phyloP scores from a whole-genome alignment of 495 filamentous ascomycete species.

The Immersiella caudata region DNA sequence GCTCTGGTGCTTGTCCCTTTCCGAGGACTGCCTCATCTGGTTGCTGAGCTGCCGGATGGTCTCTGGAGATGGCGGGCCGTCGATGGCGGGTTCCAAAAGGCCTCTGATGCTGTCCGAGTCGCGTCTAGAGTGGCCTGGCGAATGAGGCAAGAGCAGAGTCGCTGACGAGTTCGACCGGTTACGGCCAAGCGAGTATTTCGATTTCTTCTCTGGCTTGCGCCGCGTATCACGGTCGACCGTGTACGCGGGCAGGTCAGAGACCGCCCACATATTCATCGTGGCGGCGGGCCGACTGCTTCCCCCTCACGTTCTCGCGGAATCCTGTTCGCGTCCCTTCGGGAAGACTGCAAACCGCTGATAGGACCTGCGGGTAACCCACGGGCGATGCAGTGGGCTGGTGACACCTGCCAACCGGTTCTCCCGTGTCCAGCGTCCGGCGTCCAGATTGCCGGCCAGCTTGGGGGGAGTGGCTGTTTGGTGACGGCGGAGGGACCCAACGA shows the following conservation, averaged over 20 bases:
- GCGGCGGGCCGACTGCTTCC: slow-evolving; percentile 14
- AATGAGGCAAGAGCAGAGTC: slow-evolving; percentile 17
- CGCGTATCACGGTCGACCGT: slow-evolving; percentile 28
- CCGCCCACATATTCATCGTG: slow-evolving; percentile 42
- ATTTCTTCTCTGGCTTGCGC: slow-evolving; percentile 30
- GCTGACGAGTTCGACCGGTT: slow-evolving; percentile 12
- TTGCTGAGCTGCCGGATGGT: slow-evolving; percentile 54
- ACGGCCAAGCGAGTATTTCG: slow-evolving; percentile 20
- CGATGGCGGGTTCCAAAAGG: slow-evolving; percentile 52
- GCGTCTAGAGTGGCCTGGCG: slow-evolving; percentile 24
- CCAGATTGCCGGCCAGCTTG: not conserved
- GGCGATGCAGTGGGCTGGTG: slow-evolving; percentile 6
- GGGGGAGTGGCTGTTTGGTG: not conserved
- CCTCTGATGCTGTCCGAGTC: slow-evolving; percentile 36
- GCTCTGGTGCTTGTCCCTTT: slow-evolving; percentile 46
- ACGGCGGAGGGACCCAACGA: not conserved
- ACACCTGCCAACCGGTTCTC: slow-evolving; percentile 16
- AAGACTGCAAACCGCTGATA: slow-evolving; percentile 3
- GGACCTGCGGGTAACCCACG: slow-evolving; percentile 11
- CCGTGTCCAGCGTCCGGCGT: not conserved
- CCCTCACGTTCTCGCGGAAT: not conserved
- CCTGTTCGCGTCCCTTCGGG: not conserved
- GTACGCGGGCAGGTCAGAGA: slow-evolving; percentile 38
- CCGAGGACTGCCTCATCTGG: slow-evolving; percentile 52
- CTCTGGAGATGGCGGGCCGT: slow-evolving; percentile 58